Evolutionary conservation across 2,329 filamentous ascomycete genomes (phyloP), one percentile per base, ranked within the genome.

Genomic region (Aureobasidium sp.): DNA sequence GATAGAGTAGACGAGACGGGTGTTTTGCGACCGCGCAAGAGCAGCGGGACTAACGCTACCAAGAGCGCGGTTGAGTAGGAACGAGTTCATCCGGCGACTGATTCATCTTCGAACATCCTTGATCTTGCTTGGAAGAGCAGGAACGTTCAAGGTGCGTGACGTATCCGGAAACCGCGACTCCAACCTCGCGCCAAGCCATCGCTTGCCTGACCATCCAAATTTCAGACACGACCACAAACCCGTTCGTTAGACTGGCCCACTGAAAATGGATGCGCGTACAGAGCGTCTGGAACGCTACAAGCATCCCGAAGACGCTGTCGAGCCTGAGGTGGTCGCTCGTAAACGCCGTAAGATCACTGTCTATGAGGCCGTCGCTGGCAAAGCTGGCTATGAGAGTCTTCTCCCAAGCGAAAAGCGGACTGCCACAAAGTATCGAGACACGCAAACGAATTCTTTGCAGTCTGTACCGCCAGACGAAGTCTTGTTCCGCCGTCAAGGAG

Each of bases 31-130:
- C 66, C 84, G 80, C 68, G 87, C 83, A 67, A 95, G 84, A 51
- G 80, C 79, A 68, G 83, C 81, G 53, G 86, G 84, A 66, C 79
- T 77, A 64, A 90, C 75, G 69, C 82, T 82, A 76, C 90, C 90
- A 65, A 86, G 80, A 72, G 89, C 86, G 76, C 91, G 87, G 73
- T 89, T 85, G 74, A 94, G 80, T 64, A 95, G 79, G 73, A 87
- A 85, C 72, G 84, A 79, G 84, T 89, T 87, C 86, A 91, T 93
- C 66, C 64, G 64, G 61, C n/a, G 27, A 15, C 39, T 12, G 22
- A 44, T 27, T 47, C 60, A 62, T 56, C 31, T 22, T 59, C 14
- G 31, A 20, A 22, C 41, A 44, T 45, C 11, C 6, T 48, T 8
- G n/a, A 17, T 41, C 51, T 48, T 52, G 49, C 22, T 55, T 25